Percentiles rank a stretch among this genome's conserved stretches.
These are phyloP conservation scores for Penicillium nucicola DNA, from an alignment of 495 filamentous ascomycete genomes.

Conservation along the genomic window DNA sequence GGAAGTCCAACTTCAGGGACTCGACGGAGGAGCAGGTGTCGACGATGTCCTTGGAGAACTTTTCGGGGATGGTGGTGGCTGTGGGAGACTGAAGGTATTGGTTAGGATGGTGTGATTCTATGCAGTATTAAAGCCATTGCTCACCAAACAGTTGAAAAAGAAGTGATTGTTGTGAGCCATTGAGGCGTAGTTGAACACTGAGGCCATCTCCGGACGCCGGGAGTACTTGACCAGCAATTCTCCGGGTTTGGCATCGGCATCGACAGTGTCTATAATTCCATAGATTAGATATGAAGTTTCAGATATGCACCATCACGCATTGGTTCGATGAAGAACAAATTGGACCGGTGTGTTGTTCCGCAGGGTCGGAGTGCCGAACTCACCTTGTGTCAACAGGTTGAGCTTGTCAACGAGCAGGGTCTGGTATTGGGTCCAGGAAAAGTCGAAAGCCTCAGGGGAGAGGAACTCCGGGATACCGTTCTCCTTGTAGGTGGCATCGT, in stretches of 20 bases:
- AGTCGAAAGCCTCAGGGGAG: constrained; percentile 60
- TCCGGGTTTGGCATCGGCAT: constrained; percentile 55
- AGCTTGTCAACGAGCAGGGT: constrained; percentile 66
- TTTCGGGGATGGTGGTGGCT: constrained; percentile 48
- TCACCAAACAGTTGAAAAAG: constrained; percentile 75
- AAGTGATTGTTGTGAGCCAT: constrained; percentile 97
- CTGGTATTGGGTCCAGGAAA: constrained; percentile 85
- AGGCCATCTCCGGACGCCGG: constrained; percentile 69
- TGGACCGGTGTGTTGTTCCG: constrained; percentile 1
- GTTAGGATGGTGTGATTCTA: constrained; percentile 2
- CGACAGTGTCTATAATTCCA: constrained; percentile 46
- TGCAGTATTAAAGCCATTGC: constrained; percentile 8
- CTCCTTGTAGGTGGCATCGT: constrained; percentile 47
- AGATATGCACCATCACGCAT: not conserved
- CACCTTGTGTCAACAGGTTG: constrained; percentile 71
- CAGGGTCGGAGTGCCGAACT: constrained; percentile 18
- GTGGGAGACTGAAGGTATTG: constrained; percentile 37
- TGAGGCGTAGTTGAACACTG: constrained; percentile 89
- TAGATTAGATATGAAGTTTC: not conserved
- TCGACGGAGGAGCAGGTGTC: constrained; percentile 75
- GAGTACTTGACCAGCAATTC: constrained; percentile 72
- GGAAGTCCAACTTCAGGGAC: constrained; percentile 72
- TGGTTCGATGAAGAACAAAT: not conserved
- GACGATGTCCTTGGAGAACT: constrained; percentile 48
- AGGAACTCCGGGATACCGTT: constrained; percentile 68